Conservation (phyloP, 305 asterid species). For the Withania somnifera region DNA sequence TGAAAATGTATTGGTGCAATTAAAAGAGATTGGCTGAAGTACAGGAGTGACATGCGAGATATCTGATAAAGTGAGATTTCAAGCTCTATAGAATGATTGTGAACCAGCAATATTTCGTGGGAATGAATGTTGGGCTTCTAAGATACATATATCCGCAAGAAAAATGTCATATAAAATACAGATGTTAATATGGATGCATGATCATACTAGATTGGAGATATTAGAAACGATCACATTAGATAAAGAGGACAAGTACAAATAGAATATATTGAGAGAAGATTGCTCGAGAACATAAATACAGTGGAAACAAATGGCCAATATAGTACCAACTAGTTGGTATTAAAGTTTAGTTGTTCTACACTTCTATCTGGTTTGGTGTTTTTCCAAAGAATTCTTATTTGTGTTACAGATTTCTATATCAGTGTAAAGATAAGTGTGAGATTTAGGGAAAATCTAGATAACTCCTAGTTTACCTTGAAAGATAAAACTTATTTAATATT, state of each 20-base stretch:
- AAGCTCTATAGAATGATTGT: background rate
- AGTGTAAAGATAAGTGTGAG: background rate
- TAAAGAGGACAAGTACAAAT: background rate
- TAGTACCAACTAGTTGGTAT: background rate
- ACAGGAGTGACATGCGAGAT: background rate
- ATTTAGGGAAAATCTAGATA: background rate
- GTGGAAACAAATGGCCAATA: background rate
- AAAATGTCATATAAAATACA: background rate
- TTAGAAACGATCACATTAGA: background rate
- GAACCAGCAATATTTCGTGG: background rate
- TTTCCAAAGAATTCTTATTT: background rate
- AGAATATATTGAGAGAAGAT: background rate
- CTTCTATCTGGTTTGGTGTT: background rate
- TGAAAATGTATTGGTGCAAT: background rate
- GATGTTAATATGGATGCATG: background rate
- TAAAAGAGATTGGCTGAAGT: background rate
- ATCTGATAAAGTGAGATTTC: background rate
- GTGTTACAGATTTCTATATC: background rate
- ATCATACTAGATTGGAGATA: background rate
- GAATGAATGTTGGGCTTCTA: background rate
- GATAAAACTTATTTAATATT: background rate
- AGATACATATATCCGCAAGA: background rate
- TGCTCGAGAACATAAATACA: background rate
- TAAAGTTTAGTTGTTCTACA: background rate
- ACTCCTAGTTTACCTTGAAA: background rate